phyloP scores from a whole-genome alignment of 768 basidiomycete genomes.

The Russula brevipes region DNA sequence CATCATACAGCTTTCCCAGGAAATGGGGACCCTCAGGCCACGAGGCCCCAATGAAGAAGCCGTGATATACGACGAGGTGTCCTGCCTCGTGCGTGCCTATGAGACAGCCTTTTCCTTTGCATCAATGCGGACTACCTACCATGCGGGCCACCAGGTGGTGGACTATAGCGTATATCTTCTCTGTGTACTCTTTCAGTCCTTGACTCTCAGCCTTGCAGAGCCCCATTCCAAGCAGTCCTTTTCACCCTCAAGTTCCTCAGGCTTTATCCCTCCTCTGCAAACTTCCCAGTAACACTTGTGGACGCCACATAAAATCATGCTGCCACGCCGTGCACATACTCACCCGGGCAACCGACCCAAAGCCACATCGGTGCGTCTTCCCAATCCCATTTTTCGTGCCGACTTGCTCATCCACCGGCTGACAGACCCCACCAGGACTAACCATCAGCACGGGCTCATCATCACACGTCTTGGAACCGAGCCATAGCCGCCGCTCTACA shows the following conservation, averaged over 20 bases:
- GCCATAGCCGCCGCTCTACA: not conserved
- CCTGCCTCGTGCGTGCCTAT: constrained; percentile 18
- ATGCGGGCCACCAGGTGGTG: constrained; percentile 14
- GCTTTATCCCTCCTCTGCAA: not conserved
- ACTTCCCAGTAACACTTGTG: not conserved
- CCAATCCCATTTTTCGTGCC: not conserved
- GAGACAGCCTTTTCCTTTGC: constrained; percentile 15
- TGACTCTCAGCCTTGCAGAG: constrained; percentile 19
- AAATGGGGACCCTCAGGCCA: constrained; percentile 20
- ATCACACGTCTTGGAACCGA: not conserved
- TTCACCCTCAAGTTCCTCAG: not conserved
- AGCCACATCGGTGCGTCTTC: constrained; percentile 8
- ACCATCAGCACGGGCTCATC: constrained; percentile 5
- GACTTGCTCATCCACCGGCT: constrained; percentile 1
- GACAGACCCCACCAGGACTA: constrained; percentile 13
- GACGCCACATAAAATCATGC: not conserved
- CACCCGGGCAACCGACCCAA: constrained; percentile 10
- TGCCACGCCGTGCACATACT: constrained; percentile 12
- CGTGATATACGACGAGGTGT: constrained; percentile 16
- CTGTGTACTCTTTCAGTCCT: constrained; percentile 10
- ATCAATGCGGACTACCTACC: constrained; percentile 16
- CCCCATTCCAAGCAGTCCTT: constrained; percentile 3
- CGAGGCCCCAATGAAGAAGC: constrained; percentile 20
- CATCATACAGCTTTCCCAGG: constrained; percentile 9
- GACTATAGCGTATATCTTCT: constrained; percentile 12